Base-by-base conservation (phyloP, 257 asterid genomes). In the Handroanthus guayacan region DNA sequence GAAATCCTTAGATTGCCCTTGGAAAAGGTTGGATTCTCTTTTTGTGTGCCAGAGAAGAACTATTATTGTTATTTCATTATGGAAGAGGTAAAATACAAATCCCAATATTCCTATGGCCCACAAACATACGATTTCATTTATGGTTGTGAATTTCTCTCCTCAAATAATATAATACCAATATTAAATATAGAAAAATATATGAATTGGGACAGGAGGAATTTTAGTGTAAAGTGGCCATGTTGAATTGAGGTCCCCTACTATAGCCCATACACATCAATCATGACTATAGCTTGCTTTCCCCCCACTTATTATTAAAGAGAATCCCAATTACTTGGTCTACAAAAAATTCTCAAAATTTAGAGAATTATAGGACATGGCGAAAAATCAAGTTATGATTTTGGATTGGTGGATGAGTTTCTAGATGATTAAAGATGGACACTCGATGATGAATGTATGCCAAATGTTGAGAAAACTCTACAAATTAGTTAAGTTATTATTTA, bases 91-190 rank as follows among this genome's bases (percentile, higher is more conserved):
- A 76, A 58, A 58, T 12, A 47, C 64, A 78, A 62, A 62, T 20
- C 6, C 50, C 36, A 2, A 62, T 73, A 69, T 78, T 63, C 77
- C 60, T 0, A 20, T 62, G 76, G 77, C 48, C 77, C 67, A 11
- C 52, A 39, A 9, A 3, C 67, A n/a, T 12, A 44, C 4, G n/a
- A 50, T 10, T 78, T 51, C 72, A 16, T 75, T 38, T 74, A 57
- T 69, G 80, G 78, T 77, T 41, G 1, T 41, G 45, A 58, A n/a
- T 14, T 54, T 4, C 17, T 45, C 17, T 34, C 4, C 68, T 34
- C 17, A 62, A 58, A 20, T 4, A 20, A 9, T 9, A 43, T 4
- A n/a, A 54, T 16, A 18, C 1, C 31, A 54, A 54, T 54, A 39
- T 2, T 9, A 37, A 51, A 17, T 16, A 20, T 8, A 2, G 52